phyloP scores from a whole-genome alignment of 495 filamentous ascomycete genomes.

The Chaetomium cochliodes region DNA sequence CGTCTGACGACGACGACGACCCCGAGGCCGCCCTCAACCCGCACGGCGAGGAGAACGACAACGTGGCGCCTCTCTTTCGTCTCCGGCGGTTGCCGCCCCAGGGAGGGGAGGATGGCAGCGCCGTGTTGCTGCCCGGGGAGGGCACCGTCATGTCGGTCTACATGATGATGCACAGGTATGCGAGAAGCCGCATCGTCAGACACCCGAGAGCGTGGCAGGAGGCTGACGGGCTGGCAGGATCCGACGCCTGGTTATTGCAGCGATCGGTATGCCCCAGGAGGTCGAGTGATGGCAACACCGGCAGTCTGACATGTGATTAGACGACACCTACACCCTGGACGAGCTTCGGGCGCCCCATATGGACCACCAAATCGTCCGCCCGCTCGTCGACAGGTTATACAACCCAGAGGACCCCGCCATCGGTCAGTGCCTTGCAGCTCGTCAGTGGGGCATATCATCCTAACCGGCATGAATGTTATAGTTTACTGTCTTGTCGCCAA shows the following conservation, averaged over 20 bases:
- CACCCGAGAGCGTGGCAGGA: slow-evolving; percentile 37
- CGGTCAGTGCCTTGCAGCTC: slow-evolving; percentile 34
- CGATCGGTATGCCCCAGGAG: slow-evolving; percentile 25
- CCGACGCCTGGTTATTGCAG: slow-evolving; percentile 33
- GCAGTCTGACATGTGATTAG: slow-evolving; percentile 27
- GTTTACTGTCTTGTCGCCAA: slow-evolving; percentile 67
- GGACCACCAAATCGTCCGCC: slow-evolving; percentile 57
- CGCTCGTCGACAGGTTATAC: slow-evolving; percentile 60
- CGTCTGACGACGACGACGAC: slow-evolving; percentile 28
- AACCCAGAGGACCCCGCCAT: slow-evolving; percentile 56
- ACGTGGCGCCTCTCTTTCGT: slow-evolving; percentile 26
- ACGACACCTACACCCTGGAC: slow-evolving; percentile 61
- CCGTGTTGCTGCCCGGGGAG: slow-evolving; percentile 17
- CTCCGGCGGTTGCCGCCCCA: slow-evolving; percentile 22
- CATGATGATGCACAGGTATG: slow-evolving; percentile 48
- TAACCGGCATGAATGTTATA: slow-evolving; percentile 10
- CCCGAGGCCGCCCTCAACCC: slow-evolving; percentile 28
- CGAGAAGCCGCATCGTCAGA: not conserved
- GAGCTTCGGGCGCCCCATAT: slow-evolving; percentile 59
- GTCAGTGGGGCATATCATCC: not conserved
- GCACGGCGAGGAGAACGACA: slow-evolving; percentile 17
- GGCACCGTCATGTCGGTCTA: slow-evolving; percentile 40
- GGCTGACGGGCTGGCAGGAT: slow-evolving; percentile 34
- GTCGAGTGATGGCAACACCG: not conserved
- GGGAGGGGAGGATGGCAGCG: slow-evolving; percentile 16